A percentile compares a stretch with the other conserved stretches of the same genome.
Conservation (phyloP, 2,329 filamentous ascomycete genomes). For the Diaporthe citrichinensis region DNA sequence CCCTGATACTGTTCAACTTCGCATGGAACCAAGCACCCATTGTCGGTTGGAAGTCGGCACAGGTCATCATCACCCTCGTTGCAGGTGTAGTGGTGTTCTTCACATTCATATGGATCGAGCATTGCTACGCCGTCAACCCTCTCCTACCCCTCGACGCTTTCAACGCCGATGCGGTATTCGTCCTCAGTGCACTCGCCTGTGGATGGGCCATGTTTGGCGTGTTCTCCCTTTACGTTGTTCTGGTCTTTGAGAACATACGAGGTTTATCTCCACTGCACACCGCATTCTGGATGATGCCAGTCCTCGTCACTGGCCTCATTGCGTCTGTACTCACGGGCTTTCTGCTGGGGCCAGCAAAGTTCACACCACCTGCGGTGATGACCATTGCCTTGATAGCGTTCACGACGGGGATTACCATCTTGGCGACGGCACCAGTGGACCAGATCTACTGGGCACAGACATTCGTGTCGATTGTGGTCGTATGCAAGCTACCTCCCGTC, state of each 20-base stretch:
- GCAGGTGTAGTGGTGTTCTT: constrained; percentile 63
- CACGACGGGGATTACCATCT: constrained; percentile 45
- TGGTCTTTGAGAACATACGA: constrained; percentile 62
- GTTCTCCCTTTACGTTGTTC: constrained; percentile 66
- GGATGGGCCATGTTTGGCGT: constrained; percentile 70
- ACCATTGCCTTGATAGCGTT: constrained; percentile 46
- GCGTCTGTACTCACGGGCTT: constrained; percentile 52
- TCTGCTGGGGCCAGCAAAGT: constrained; percentile 48
- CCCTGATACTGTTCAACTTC: constrained; percentile 69
- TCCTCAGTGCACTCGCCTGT: constrained; percentile 67
- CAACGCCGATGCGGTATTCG: constrained; percentile 65
- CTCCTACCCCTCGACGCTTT: constrained; percentile 70
- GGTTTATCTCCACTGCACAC: constrained; percentile 47
- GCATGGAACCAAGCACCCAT: constrained; percentile 72
- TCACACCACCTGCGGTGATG: constrained; percentile 49
- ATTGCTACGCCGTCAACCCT: constrained; percentile 60
- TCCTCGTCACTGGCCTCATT: constrained; percentile 47
- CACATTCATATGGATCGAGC: constrained; percentile 66
- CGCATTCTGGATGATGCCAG: constrained; percentile 50
- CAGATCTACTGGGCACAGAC: constrained; percentile 69
- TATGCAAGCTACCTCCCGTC: not conserved
- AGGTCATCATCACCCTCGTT: constrained; percentile 66
- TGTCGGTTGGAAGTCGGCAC: constrained; percentile 64
- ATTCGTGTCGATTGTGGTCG: constrained; percentile 61
- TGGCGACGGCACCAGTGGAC: constrained; percentile 55